These are phyloP conservation scores for Epicoccum sorghinum DNA, from an alignment of 2,329 filamentous ascomycete species.

Conservation along the genomic window DNA sequence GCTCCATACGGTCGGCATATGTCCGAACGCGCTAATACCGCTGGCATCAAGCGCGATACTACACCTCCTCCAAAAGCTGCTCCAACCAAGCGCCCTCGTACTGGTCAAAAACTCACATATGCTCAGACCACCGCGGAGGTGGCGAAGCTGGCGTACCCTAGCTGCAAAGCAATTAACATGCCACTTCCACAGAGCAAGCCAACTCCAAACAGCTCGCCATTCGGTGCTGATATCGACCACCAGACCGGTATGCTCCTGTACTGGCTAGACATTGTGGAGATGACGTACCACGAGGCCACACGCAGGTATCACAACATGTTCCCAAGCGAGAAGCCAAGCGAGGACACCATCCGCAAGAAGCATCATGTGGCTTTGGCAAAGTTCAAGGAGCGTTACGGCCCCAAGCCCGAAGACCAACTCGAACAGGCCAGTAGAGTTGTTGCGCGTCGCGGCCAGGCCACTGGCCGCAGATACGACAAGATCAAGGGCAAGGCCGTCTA, in stretches of 20 bases:
- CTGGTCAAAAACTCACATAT: too few species aligned
- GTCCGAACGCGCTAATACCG: background rate
- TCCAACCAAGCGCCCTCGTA: background rate
- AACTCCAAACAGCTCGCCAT: slow-evolving; percentile 5
- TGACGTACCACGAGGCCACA: slow-evolving; percentile 14
- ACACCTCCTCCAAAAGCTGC: background rate
- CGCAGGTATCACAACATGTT: slow-evolving; percentile 7
- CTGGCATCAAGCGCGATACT: background rate
- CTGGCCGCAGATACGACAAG: slow-evolving; percentile 5
- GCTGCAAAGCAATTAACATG: slow-evolving; percentile 24
- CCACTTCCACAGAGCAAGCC: slow-evolving; percentile 17
- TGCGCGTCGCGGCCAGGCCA: slow-evolving; percentile 14
- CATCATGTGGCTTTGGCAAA: slow-evolving; percentile 12
- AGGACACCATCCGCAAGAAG: slow-evolving; percentile 21
- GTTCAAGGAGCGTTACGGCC: slow-evolving; percentile 14
- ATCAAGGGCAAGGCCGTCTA: slow-evolving; percentile 4
- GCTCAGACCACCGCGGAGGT: too few species aligned
- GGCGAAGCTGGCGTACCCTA: slow-evolving; percentile 11
- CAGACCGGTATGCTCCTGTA: slow-evolving; percentile 20
- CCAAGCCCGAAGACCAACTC: slow-evolving; percentile 11
- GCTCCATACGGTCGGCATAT: too few species aligned
- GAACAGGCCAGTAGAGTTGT: slow-evolving; percentile 6
- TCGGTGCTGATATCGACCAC: slow-evolving; percentile 20
- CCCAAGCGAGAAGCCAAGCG: slow-evolving; percentile 7
- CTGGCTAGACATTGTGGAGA: slow-evolving; percentile 20